These are phyloP conservation scores for Nepenthes mirabilis DNA, from an alignment of 148 eudicot species.

Conservation along the genomic window DNA sequence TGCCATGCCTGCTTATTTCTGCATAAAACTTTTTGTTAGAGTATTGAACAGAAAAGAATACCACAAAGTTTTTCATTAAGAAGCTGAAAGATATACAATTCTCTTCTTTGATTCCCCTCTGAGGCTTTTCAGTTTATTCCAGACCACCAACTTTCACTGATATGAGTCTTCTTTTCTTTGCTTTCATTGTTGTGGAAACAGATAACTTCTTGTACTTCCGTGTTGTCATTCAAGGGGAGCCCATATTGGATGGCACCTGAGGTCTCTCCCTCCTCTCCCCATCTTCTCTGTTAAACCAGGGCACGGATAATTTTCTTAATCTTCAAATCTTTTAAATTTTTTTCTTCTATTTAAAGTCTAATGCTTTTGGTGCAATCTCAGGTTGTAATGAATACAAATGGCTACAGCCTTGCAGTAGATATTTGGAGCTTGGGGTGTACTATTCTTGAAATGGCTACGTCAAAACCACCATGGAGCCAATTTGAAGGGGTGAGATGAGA, in stretches of 20 bases:
- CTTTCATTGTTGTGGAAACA: constrained; percentile 11
- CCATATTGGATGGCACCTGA: constrained; percentile 99
- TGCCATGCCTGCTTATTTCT: constrained; percentile 19
- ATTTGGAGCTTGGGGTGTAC: constrained; percentile 99
- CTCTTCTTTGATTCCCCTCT: too few species aligned
- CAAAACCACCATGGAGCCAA: constrained; percentile 98
- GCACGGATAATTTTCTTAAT: background rate
- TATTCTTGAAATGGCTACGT: constrained; percentile 79
- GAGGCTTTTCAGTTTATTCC: background rate
- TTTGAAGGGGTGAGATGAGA: constrained; percentile 64
- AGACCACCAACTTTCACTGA: background rate
- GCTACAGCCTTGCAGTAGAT: constrained; percentile 83
- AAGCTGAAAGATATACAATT: background rate
- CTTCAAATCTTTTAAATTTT: background rate
- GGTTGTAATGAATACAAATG: constrained; percentile 92
- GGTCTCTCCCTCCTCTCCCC: constrained; percentile 23
- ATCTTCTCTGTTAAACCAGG: background rate
- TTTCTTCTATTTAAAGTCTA: background rate
- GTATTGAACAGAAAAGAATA: background rate
- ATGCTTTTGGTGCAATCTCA: constrained; percentile 12
- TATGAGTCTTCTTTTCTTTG: background rate
- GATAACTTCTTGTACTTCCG: constrained; percentile 50
- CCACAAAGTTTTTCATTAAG: background rate
- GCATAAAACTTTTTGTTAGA: background rate
- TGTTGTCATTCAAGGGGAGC: constrained; percentile 96